A percentile compares a stretch with the other conserved stretches of the same genome.
phyloP scores from a whole-genome alignment of 2,329 filamentous ascomycete species.

The Bipolaris oryzae region DNA sequence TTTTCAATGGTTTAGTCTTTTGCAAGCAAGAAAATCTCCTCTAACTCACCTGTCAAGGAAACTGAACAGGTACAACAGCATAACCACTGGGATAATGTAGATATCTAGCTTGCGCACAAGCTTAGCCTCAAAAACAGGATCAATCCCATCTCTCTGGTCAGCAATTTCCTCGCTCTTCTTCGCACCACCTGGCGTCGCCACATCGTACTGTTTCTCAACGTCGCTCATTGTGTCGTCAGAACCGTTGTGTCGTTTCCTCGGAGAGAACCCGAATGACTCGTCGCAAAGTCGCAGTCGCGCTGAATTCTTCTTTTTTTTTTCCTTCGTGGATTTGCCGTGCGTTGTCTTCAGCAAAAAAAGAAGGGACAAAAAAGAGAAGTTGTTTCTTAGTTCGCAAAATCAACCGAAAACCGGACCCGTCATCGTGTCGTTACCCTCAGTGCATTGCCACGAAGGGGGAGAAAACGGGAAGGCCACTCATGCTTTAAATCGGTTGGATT shows the following conservation, averaged over 20 bases:
- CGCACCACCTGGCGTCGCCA: slow-evolving; percentile 14
- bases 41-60: slow-evolving; percentile 71
- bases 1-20: too few relatives aligned
- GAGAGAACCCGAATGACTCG: slow-evolving; percentile 13
- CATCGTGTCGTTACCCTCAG: slow-evolving; percentile 22
- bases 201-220: slow-evolving; percentile 31
- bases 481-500: slow-evolving; percentile 30
- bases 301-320: background rate
- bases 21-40: too few relatives aligned
- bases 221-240: slow-evolving; percentile 33
- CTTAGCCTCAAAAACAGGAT: slow-evolving; percentile 56
- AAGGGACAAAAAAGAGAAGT: background rate
- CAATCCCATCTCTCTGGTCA: slow-evolving; percentile 40
- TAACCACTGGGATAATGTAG: slow-evolving; percentile 69
- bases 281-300: background rate
- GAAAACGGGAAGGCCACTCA: slow-evolving; percentile 11
- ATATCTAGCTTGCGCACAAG: slow-evolving; percentile 69
- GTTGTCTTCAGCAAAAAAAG: background rate
- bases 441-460: slow-evolving; percentile 15
- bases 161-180: slow-evolving; percentile 35
- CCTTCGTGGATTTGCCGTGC: background rate
- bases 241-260: background rate
- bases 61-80: slow-evolving; percentile 74
- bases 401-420: slow-evolving; percentile 24
- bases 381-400: slow-evolving; percentile 19